A percentile compares a stretch with the other conserved stretches of the same genome.
phyloP scores from a whole-genome alignment of 352 stramenopile species.

The Peronospora destructor region DNA sequence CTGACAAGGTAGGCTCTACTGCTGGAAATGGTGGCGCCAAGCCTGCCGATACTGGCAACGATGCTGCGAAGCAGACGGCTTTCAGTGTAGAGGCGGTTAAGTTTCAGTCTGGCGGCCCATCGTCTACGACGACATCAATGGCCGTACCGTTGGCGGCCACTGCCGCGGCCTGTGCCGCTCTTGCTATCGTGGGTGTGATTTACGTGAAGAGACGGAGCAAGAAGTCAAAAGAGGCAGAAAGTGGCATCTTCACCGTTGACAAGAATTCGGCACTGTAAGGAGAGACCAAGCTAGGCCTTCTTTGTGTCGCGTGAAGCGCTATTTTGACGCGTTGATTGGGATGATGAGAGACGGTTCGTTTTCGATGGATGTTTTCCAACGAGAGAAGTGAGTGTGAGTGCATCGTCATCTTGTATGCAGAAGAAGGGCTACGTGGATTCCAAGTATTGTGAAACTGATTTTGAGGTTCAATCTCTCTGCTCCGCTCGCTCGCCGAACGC shows the following conservation, averaged over 20 bases:
- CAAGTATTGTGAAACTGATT: conserved; percentile 31
- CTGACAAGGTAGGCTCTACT: conserved; percentile 11
- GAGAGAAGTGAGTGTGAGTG: conserved; percentile 31
- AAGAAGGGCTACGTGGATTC: conserved; percentile 31
- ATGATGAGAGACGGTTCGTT: conserved; percentile 25
- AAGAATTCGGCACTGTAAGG: conserved; percentile 70
- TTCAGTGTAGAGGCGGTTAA: conserved; percentile 33
- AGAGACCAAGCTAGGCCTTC: conserved; percentile 7
- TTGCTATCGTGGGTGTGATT: conserved; percentile 39
- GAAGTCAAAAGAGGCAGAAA: conserved; percentile 39
- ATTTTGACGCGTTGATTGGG: conserved; percentile 28
- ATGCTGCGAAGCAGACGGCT: conserved; percentile 14
- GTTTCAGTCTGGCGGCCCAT: conserved; percentile 30
- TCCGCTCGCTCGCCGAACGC: conserved; percentile 22
- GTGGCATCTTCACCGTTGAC: conserved; percentile 72
- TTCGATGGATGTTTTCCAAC: conserved; percentile 18
- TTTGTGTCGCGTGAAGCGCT: conserved; percentile 23
- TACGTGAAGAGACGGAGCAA: conserved; percentile 61
- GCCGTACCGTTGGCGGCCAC: conserved; percentile 26
- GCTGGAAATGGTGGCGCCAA: conserved; percentile 25
- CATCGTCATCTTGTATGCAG: conserved; percentile 27
- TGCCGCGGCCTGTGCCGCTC: conserved; percentile 35
- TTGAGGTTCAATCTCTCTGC: conserved; percentile 20
- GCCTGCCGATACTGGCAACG: conserved; percentile 14
- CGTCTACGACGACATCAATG: neutral